Base-by-base conservation (phyloP, 805 yeast species). In the Barnettozyma botsteinii region DNA sequence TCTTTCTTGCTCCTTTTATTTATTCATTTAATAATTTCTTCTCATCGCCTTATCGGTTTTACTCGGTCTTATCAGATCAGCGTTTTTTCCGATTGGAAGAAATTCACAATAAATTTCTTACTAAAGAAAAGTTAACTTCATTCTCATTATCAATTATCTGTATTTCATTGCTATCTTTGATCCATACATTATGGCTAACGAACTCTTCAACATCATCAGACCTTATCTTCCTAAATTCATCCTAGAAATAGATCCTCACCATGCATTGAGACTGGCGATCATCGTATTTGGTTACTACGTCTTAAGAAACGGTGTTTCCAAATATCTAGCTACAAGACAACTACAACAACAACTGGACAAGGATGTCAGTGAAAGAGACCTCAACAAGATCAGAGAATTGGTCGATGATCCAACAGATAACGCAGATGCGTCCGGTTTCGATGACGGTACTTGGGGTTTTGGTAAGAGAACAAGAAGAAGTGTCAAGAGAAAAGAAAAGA, bases 381-480 rank as follows among this genome's bases (percentile, higher is more conserved):
- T 56, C 24, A 55, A 52, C 4, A 51, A 59, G 22, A 39, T 61
- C n/a, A 57, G 60, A 9, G 54, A 55, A 8, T 42, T 61, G 13
- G 49, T 64, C 5, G 68, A 62, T 11, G 53, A 60, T 26, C 66
- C 68, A 31, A 67, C 63, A 19, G 62, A 57, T 22, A 52, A 57
- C 26, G 69, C 64, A 23, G 59, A 66, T 35, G 58, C 65, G 31
- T 64, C 64, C 30, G 52, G 56, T 18, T 50, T 34, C 9, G 46
- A 54, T 36, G 77, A 77, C 26, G 56, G 64, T 28, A 48, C 69
- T 5, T 83, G 83, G 67, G 91, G 93, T 22, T 83, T 88, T 87
- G 93, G 93, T 40, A 84, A 83, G 57, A 71, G 72, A 53, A 82
- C 89, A 6, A 73, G 89, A 65, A 66, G 67, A 48, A 69, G 67